phyloP scores from a whole-genome alignment of 495 filamentous ascomycete species.

The Talaromyces borbonicus region DNA sequence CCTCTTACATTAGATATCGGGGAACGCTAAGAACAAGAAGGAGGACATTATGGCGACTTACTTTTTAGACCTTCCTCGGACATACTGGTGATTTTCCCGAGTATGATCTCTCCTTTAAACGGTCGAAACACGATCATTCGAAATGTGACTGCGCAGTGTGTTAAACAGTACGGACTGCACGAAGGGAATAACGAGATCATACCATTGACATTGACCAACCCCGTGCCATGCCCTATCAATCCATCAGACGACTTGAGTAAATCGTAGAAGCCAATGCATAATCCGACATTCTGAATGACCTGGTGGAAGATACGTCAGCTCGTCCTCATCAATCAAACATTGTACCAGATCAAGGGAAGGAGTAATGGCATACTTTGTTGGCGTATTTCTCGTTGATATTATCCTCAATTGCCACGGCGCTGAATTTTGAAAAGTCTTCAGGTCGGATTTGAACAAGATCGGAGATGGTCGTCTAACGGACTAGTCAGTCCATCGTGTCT shows the following conservation, averaged over 20 bases:
- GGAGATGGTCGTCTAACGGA: constrained; percentile 55
- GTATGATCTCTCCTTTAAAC: constrained; percentile 82
- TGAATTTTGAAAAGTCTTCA: constrained; percentile 72
- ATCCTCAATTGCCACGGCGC: constrained; percentile 73
- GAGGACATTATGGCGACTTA: constrained; percentile 23
- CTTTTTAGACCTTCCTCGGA: constrained; percentile 64
- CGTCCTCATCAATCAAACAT: background rate
- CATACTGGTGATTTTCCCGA: constrained; percentile 67
- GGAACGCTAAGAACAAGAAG: too few relatives aligned
- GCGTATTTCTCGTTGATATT: constrained; percentile 93
- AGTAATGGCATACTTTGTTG: constrained; percentile 73
- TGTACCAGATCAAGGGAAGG: too few relatives aligned
- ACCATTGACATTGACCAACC: constrained; percentile 89
- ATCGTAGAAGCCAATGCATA: constrained; percentile 88
- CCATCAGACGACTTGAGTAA: constrained; percentile 81
- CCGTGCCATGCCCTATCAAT: constrained; percentile 80
- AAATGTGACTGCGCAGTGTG: constrained; percentile 60
- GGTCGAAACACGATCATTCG: constrained; percentile 88
- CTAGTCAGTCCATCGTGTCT: background rate
- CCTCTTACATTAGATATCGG: constrained; percentile 3
- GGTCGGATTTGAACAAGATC: constrained; percentile 89
- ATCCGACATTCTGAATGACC: constrained; percentile 71
- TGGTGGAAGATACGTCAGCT: constrained; percentile 9
- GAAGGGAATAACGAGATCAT: constrained; percentile 8
- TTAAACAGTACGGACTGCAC: background rate